phyloP scores from a whole-genome alignment of 2,329 filamentous ascomycete species.

The Raffaelea arxii region DNA sequence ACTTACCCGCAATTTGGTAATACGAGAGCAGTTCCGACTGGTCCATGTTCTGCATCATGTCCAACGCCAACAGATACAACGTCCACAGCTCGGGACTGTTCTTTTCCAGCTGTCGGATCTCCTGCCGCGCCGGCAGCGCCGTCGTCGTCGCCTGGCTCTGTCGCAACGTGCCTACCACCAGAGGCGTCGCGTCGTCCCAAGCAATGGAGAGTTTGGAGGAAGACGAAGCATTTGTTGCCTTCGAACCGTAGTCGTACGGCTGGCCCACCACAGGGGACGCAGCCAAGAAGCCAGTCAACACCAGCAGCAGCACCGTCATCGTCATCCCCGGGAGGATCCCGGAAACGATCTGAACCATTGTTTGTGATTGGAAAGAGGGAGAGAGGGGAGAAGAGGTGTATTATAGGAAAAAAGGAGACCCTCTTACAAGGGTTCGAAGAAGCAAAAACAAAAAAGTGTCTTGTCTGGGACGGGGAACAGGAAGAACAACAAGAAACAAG shows the following conservation, averaged over 20 bases:
- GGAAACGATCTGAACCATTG: too few relatives aligned
- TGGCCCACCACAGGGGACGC: conserved; percentile 5
- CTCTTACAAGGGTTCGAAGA: too few relatives aligned
- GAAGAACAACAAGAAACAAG: too few relatives aligned
- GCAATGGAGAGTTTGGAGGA: conserved; percentile 22
- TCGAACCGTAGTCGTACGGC: conserved; percentile 44
- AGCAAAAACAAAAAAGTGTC: too few relatives aligned
- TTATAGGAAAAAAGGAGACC: too few relatives aligned
- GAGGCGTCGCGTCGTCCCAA: conserved; percentile 13
- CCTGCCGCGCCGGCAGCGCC: conserved; percentile 40
- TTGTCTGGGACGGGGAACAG: too few relatives aligned
- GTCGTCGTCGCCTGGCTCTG: conserved; percentile 18
- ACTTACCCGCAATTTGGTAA: conserved; percentile 66
- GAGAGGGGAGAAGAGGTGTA: not conserved
- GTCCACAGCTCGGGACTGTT: conserved; percentile 63
- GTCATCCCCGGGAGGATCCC: too few relatives aligned
- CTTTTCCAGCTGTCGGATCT: conserved; percentile 57
- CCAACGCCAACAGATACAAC: conserved; percentile 65
- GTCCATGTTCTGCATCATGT: conserved; percentile 58
- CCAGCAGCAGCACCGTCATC: not conserved
- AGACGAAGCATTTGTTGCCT: conserved; percentile 23
- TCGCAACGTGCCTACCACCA: conserved; percentile 35
- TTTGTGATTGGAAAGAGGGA: not conserved
- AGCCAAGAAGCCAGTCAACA: not conserved
- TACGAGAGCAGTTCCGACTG: conserved; percentile 59